phyloP scores from a whole-genome alignment of 2,329 filamentous ascomycete genomes.

The Ophiostoma triangulosporum region DNA sequence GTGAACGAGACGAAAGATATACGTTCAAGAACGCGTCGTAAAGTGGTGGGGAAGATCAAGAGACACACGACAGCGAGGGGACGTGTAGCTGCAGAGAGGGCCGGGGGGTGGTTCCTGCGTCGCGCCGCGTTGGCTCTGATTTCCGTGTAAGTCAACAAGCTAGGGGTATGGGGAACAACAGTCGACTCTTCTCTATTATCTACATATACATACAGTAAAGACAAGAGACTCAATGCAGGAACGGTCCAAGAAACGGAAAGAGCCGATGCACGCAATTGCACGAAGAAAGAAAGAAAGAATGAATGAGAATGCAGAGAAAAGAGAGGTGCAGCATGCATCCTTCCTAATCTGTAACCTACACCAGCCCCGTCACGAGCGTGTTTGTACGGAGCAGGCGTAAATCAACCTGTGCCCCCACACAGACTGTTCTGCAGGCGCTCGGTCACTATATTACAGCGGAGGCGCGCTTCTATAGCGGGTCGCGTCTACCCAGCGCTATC shows the following conservation, averaged over 20 bases:
- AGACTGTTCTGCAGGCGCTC: too few species aligned
- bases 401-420: too few species aligned
- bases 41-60: background rate
- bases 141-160: constrained; percentile 3
- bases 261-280: background rate
- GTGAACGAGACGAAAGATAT: background rate
- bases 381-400: too few species aligned
- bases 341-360: background rate
- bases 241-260: background rate
- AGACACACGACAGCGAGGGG: background rate
- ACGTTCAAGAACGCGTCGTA: background rate
- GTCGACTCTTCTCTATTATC: too few species aligned
- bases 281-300: background rate
- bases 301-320: background rate
- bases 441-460: too few species aligned
- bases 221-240: background rate
- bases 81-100: background rate
- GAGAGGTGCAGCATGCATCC: background rate
- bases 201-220: too few species aligned
- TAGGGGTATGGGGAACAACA: constrained; percentile 2
- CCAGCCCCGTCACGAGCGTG: too few species aligned
- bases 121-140: constrained; percentile 1
- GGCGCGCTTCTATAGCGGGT: too few species aligned
- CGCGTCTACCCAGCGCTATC: too few species aligned
- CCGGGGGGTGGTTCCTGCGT: background rate